phyloP scores from a whole-genome alignment of 2,329 filamentous ascomycete species.

The Aspergillus aculeatinus region DNA sequence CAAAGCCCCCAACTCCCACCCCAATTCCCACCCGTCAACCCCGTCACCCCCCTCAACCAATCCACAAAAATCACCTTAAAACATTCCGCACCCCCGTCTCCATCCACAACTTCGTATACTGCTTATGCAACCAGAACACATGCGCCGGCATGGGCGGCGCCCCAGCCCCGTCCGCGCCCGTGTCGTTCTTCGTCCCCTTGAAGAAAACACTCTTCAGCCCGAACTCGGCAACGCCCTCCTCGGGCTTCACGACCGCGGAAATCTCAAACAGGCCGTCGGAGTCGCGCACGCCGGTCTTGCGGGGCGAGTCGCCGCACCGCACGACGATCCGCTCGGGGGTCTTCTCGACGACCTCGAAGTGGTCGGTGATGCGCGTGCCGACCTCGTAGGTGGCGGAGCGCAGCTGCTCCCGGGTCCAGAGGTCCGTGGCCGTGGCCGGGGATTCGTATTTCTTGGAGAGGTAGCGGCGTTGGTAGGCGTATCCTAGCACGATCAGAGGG shows the following conservation, averaged over 20 bases:
- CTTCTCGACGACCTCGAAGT: constrained; percentile 70
- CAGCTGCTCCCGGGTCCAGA: constrained; percentile 62
- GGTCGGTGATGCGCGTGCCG: constrained; percentile 66
- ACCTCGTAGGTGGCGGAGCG: constrained; percentile 57
- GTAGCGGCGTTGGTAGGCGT: constrained; percentile 56
- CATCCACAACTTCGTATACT: constrained; percentile 59
- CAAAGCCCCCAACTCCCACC: too few relatives aligned
- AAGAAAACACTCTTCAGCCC: constrained; percentile 65
- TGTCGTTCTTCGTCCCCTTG: constrained; percentile 43
- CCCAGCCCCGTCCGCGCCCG: constrained; percentile 37
- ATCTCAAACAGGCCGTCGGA: constrained; percentile 69
- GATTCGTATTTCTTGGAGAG: constrained; percentile 60
- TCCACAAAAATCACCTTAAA: too few relatives aligned
- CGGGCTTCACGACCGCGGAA: constrained; percentile 59
- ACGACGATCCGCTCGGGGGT: constrained; percentile 60
- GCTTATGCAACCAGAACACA: constrained; percentile 53
- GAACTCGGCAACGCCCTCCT: constrained; percentile 61
- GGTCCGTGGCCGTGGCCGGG: constrained; percentile 57
- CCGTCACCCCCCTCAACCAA: too few relatives aligned
- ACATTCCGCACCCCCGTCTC: constrained; percentile 49
- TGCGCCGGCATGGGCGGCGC: constrained; percentile 46
- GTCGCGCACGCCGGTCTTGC: constrained; percentile 55
- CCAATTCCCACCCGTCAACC: too few relatives aligned
- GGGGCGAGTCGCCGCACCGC: constrained; percentile 65
- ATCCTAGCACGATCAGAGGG: constrained; percentile 26